Evolutionary conservation across 2,329 filamentous ascomycete species (phyloP), one percentile per base, ranked within the genome.

Genomic region (Hypoxylon sp.): DNA sequence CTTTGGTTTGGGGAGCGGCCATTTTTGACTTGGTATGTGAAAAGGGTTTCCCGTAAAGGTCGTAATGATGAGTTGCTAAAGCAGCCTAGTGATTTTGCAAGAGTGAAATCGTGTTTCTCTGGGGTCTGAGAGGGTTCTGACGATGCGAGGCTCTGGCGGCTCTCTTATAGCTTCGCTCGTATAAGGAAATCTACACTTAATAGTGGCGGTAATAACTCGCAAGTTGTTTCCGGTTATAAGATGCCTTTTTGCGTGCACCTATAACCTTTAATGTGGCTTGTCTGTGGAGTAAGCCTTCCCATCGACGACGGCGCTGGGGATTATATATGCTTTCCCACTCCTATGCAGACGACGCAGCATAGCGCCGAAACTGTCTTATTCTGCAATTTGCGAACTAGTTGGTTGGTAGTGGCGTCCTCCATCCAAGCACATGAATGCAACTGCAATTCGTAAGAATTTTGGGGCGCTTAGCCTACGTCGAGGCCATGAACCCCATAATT

Each of bases 1-100:
- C 75, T 56, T 72, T 69, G 47, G 7, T 31, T 66, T 70, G 48
- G 46, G 61, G 27, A 32, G 68, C 27, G 8, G 74, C 17, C 73
- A 74, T 76, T 27, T 48, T 59, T 21, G n/a, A 8, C 6, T 29
- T 44, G 15, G 24, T 57, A 8, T 10, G 44, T 37, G 35, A 11
- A 31, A 29, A 35, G 29, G 3, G 21, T 58, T 15, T 24, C 42
- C 42, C n/a, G 56, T 37, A 47, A 27, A 3, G 21, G 11, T 29
- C n/a, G 24, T 21, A 17, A 21, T 57, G 6, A 17, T 47, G 54
- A 35, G 39, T 32, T 35, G 15, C n/a, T 47, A 24, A 27, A 21
- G 21, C 7, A 15, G 35, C 31, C 24, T 10, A n/a, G 52, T 32
- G 19, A 10, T 29, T 44, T 21, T 48, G 21, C 15, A 17, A 48